These are phyloP conservation scores for Kodamaea restingae DNA, from an alignment of 805 yeast species.

Conservation along the genomic window DNA sequence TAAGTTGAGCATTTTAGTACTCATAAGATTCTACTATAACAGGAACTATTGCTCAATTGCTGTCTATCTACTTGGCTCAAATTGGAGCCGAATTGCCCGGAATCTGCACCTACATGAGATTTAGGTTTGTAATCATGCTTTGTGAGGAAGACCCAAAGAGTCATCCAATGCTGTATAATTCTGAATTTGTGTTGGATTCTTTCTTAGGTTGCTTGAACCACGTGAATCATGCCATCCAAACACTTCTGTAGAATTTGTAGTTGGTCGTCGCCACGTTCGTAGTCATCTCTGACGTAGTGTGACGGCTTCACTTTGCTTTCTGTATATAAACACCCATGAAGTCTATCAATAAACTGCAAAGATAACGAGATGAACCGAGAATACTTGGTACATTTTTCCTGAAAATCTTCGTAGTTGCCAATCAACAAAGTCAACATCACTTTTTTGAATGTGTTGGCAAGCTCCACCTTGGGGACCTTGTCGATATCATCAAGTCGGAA, in stretches of 20 bases:
- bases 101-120: too few relatives aligned
- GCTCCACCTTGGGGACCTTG: conserved; percentile 21
- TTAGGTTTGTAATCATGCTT: too few relatives aligned
- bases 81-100: too few relatives aligned
- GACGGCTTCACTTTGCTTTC: conserved; percentile 23
- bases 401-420: conserved; percentile 27
- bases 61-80: too few relatives aligned
- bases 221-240: conserved; percentile 23
- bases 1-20: too few relatives aligned
- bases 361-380: conserved; percentile 25
- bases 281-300: conserved; percentile 20
- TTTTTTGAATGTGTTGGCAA: conserved; percentile 30
- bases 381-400: conserved; percentile 22
- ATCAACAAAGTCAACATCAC: conserved; percentile 32
- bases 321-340: conserved; percentile 27
- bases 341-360: conserved; percentile 26
- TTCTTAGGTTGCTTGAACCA: background rate
- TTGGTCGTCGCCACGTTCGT: conserved; percentile 7
- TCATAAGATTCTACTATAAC: too few relatives aligned
- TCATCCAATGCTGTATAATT: too few relatives aligned
- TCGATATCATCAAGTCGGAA: conserved; percentile 30
- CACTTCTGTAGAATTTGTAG: conserved; percentile 19
- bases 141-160: too few relatives aligned
- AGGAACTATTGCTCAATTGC: too few relatives aligned
- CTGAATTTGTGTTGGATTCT: too few relatives aligned